Base-by-base conservation (phyloP, 768 basidiomycete genomes). In the Lactifluus echinatus region DNA sequence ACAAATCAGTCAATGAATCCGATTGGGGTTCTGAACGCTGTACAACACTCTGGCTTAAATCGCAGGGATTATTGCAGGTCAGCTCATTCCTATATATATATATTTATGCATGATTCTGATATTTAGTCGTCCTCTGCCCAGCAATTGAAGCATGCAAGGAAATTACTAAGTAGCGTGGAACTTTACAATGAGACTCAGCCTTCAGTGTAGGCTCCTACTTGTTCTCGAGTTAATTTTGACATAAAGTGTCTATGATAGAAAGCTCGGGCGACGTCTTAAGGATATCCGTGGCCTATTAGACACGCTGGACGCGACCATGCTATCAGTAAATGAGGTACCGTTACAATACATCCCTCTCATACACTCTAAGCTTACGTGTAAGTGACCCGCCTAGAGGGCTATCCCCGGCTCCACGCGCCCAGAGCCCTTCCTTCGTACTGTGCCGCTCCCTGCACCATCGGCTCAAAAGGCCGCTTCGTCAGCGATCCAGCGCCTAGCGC, bases 21-120 rank as follows among this genome's bases (percentile, higher is more conserved):
- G 55, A 74, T 51, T 71, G 74, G 74, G 42, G 67, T 65, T 21
- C 68, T 70, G 53, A 76, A 72, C 75, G 66, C 62, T 10, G 65
- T 68, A 51, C 64, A 65, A n/a, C 57, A 50, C 69, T 72, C 0
- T 84, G 82, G 82, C 71, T 86, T 31, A 81, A 77, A 59, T 78
- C 78, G 0, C 77, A 80, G 54, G 74, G 74, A 17, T 73, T 74
- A 17, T 64, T 84, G 15, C 83, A 87, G 77, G 87, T 83, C 34
- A 26, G 75, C 10, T 11, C 12, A 12, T 23, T 59, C 15, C 39
- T 40, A 11, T 15, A 11, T 31, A 10, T 33, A n/a, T 23, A 12
- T n/a, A 23, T 19, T 39, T 11, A 3, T 19, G 40, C 10, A 2
- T 4, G 11, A 3, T 11, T 28, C n/a, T 24, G 45, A 47, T 10